phyloP scores from a whole-genome alignment of 345 rosid genomes.

The Boechera stricta region DNA sequence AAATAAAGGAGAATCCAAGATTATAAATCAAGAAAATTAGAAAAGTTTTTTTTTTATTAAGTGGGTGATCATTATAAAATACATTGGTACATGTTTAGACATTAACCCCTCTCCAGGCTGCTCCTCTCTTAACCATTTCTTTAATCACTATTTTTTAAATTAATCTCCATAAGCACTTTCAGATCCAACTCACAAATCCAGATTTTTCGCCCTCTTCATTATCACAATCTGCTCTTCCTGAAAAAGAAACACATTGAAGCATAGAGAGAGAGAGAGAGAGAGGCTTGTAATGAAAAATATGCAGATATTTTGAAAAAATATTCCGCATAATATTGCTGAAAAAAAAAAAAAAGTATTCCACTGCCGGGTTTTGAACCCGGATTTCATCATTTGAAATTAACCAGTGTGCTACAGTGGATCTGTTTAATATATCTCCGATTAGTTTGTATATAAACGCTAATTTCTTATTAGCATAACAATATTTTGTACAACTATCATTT shows the following conservation, averaged over 20 bases:
- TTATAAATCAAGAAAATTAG: constrained; percentile 16
- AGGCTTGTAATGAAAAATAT: constrained; percentile 34
- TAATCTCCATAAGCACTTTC: constrained; percentile 46
- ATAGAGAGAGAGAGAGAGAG: constrained; percentile 29
- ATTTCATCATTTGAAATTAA: no score
- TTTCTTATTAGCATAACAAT: no score
- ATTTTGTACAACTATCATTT: no score
- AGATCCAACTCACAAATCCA: constrained; percentile 64
- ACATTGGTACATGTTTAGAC: constrained; percentile 45
- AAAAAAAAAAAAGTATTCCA: no score
- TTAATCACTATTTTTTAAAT: constrained; percentile 34
- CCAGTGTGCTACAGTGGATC: no score
- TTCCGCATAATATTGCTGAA: no score
- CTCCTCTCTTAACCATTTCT: constrained; percentile 61
- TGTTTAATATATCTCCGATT: no score
- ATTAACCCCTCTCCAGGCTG: constrained; percentile 44
- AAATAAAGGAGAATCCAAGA: constrained; percentile 36
- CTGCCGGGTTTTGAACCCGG: no score
- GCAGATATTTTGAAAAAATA: neutral
- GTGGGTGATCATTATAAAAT: constrained; percentile 46
- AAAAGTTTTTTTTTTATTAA: constrained; percentile 24
- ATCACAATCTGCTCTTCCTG: constrained; percentile 53
- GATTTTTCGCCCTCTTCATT: constrained; percentile 53
- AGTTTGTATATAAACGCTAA: no score
- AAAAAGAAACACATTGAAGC: constrained; percentile 25